Evolutionary conservation across 1,139 yeast genomes (phyloP), one percentile per base, ranked within the genome.

Genomic region (Suhomyces wounanorum): DNA sequence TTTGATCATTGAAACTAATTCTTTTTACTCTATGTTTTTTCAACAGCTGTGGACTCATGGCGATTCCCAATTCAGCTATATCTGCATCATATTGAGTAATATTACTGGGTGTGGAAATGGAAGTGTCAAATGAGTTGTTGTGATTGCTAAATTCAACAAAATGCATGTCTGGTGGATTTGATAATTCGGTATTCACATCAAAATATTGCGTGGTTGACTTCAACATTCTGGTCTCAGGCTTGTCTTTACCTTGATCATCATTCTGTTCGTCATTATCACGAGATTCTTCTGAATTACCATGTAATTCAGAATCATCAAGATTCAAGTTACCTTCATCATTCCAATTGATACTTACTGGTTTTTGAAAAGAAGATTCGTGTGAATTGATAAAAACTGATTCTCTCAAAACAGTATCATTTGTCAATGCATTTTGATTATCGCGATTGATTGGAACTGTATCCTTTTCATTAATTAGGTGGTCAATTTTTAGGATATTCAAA

Each of bases 291-390:
- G 52, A 52, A 26, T 48, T 21, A 5, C 25, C 49, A 23, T 43
- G 49, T 14, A 44, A 42, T 28, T 58, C 62, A 0, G 73, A 64
- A 42, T 62, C 55, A 17, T 69, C 75, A 14, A 73, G 59, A 40
- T 69, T 66, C 28, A 70, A 52, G 41, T 62, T 62, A 9, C 62
- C 69, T 39, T 69, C 77, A 45, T 76, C 78, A 52, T 72, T 73
- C 81, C 81, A 77, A 53, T 72, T 74, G 28, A 77, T 71, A 56
- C 79, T 75, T 0, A 72, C 64, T 3, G 79, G 75, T 48, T 71
- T 63, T 53, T 75, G 78, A 56, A 77, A 77, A 2, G 80, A 75
- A 14, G 69, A 63, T 46, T 65, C 70, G 33, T 66, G 65, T 0
- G 70, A 65, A 16, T 44, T 40, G 11, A 38, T 45, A 14, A 44